A percentile compares a stretch with the other conserved stretches of the same genome.
Evolutionary conservation across 805 yeast genomes (phyloP).

Genomic region (Saccharomycopsis javanensis): DNA sequence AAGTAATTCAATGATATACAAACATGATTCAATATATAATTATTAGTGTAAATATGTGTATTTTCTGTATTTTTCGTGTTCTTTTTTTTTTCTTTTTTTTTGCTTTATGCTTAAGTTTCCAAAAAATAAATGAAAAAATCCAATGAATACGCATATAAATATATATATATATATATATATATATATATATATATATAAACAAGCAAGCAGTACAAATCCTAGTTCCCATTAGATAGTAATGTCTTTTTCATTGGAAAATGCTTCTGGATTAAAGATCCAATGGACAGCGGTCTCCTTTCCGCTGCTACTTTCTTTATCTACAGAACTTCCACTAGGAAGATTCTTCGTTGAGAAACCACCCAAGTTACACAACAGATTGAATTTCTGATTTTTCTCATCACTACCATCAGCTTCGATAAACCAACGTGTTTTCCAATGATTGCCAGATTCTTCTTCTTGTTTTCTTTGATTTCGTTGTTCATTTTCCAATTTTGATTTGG

Average conservation of each 20-base stretch:
- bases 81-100: no score
- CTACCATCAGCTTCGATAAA: constrained; percentile 36
- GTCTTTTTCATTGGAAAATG: constrained; percentile 53
- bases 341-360: constrained; percentile 52
- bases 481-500: constrained; percentile 73
- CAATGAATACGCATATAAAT: no score
- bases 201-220: neutral
- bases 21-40: no score
- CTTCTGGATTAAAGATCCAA: constrained; percentile 57
- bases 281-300: constrained; percentile 31
- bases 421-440: constrained; percentile 75
- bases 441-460: constrained; percentile 55
- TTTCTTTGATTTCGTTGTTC: constrained; percentile 75
- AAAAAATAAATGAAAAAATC: neutral
- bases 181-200: neutral
- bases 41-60: no score
- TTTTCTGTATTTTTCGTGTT: no score
- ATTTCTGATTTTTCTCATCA: constrained; percentile 21
- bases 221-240: constrained; percentile 25
- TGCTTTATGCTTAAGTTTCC: no score
- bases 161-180: no score
- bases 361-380: constrained; percentile 33
- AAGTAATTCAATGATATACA: no score
- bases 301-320: constrained; percentile 29
- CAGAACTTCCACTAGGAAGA: constrained; percentile 56